Evolutionary conservation across 75 land plant genomes (phyloP).

Genomic region (Chamaecyparis obtusa): DNA sequence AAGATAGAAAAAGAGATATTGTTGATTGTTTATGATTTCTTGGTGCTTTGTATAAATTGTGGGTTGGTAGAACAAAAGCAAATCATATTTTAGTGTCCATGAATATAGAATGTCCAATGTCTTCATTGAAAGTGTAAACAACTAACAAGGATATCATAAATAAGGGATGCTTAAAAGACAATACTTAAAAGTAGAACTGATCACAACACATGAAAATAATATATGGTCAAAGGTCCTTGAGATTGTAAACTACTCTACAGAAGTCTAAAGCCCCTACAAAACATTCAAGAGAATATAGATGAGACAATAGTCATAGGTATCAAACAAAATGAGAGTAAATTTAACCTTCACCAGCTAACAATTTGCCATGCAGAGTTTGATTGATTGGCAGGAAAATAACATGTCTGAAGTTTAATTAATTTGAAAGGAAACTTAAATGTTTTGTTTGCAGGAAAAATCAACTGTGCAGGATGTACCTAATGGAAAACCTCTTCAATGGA

Average conservation of each 20-base stretch:
- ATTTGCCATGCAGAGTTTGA: neutral
- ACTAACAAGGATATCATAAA: neutral
- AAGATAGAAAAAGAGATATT: neutral
- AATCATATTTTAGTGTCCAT: too few species aligned
- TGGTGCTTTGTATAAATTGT: neutral
- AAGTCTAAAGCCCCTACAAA: too few species aligned
- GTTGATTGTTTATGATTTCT: neutral
- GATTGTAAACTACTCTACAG: too few species aligned
- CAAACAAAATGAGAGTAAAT: neutral
- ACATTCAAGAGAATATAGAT: too few species aligned
- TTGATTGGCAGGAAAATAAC: neutral
- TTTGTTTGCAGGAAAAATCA: constrained; percentile 59
- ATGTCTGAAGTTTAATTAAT: constrained; percentile 9
- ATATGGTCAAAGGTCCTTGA: too few species aligned
- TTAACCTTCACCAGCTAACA: neutral
- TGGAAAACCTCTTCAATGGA: constrained; percentile 66
- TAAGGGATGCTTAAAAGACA: neutral
- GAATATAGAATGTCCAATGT: neutral
- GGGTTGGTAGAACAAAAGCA: too few species aligned
- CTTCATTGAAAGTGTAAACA: too few species aligned
- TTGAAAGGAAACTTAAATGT: neutral
- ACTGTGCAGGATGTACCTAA: constrained; percentile 46
- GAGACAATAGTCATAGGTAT: neutral
- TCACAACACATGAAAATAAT: neutral
- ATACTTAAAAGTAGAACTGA: too few species aligned